These are phyloP conservation scores for Elongisporangium prolatum DNA, from an alignment of 352 stramenopile species.

Conservation along the genomic window DNA sequence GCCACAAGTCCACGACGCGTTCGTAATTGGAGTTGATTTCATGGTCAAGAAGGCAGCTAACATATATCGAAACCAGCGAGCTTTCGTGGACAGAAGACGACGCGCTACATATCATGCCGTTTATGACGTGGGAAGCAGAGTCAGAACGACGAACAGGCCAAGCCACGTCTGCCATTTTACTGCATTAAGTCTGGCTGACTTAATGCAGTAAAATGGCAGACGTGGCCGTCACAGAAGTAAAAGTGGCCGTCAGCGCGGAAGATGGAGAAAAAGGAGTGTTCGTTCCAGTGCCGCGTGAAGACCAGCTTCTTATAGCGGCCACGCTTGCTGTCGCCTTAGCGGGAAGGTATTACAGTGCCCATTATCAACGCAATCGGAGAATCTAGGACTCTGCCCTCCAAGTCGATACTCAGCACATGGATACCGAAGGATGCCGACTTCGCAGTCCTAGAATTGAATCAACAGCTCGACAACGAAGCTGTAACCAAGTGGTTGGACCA, in stretches of 20 bases:
- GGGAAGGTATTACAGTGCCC: background rate
- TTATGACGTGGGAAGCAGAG: background rate
- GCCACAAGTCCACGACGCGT: background rate
- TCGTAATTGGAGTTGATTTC: conserved; percentile 6
- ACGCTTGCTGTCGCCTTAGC: conserved; percentile 3
- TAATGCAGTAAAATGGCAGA: conserved; percentile 7
- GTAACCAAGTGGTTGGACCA: background rate
- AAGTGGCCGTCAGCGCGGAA: conserved; percentile 2
- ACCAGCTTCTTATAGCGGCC: conserved; percentile 5
- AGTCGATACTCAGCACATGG: conserved; percentile 9
- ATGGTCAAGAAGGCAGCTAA: conserved; percentile 1
- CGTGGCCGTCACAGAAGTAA: background rate
- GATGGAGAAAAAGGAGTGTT: conserved; percentile 9
- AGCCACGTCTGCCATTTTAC: no score
- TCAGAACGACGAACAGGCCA: background rate
- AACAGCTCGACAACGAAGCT: background rate
- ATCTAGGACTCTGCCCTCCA: conserved; percentile 5
- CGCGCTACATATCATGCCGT: conserved; percentile 1
- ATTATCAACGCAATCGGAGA: conserved; percentile 12
- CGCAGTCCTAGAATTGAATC: conserved; percentile 6
- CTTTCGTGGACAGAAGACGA: background rate
- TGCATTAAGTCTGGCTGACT: background rate
- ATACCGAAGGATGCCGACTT: conserved; percentile 8
- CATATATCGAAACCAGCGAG: conserved; percentile 5
- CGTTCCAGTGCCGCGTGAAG: background rate